Percentiles rank a stretch among this genome's conserved stretches.
Conservation (phyloP, 106 monocot genomes). For the Posidonia australis region DNA sequence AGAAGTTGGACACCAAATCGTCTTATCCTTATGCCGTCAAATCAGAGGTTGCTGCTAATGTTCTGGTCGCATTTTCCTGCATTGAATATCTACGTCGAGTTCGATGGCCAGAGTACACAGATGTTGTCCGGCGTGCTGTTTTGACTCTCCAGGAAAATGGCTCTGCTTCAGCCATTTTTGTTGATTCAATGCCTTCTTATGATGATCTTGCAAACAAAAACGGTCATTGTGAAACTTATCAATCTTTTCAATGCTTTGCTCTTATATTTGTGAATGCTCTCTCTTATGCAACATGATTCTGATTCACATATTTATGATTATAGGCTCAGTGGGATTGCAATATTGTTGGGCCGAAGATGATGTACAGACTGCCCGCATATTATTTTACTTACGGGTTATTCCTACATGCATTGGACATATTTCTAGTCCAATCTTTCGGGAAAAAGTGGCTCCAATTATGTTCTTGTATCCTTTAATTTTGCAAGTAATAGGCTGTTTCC, state of each 20-base stretch:
- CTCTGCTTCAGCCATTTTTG: conserved; percentile 27
- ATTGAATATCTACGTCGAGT: conserved; percentile 72
- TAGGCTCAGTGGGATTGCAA: conserved; percentile 17
- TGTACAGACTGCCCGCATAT: conserved; percentile 74
- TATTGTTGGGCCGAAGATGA: conserved; percentile 81
- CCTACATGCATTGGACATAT: conserved; percentile 64
- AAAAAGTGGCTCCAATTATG: conserved; percentile 57
- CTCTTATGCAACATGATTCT: background rate
- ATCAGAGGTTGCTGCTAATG: conserved; percentile 31
- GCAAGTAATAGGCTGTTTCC: background rate
- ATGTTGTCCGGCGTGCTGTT: conserved; percentile 65
- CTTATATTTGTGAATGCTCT: conserved; percentile 2
- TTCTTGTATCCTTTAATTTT: conserved; percentile 83
- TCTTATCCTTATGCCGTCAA: conserved; percentile 6
- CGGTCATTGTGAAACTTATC: conserved; percentile 23
- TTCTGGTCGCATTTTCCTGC: conserved; percentile 84
- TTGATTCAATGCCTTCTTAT: conserved; percentile 79
- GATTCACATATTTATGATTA: background rate
- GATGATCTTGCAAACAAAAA: conserved; percentile 41
- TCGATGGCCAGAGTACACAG: conserved; percentile 73
- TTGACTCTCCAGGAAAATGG: conserved; percentile 58
- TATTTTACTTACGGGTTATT: conserved; percentile 80
- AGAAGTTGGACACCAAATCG: conserved; percentile 42
- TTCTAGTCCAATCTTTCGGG: conserved; percentile 40
- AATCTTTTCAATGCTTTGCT: conserved; percentile 4